Percentiles rank a stretch among this genome's conserved stretches.
Conservation (phyloP, 805 yeast species). For the Saccharomycopsis amapae region DNA sequence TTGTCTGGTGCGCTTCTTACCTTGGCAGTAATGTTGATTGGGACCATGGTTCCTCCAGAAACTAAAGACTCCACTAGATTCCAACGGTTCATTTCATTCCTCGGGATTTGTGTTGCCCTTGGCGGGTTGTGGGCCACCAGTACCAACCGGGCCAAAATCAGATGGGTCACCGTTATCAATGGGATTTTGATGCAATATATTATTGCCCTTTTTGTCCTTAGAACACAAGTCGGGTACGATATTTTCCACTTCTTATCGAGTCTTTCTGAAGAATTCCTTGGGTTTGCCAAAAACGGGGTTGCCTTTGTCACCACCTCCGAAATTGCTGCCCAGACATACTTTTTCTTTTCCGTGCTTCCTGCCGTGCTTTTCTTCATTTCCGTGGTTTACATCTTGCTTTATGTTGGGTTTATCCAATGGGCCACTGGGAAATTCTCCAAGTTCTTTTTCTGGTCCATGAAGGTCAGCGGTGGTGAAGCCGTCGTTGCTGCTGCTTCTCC, state of each 20-base stretch:
- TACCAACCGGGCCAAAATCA: slow-evolving; percentile 36
- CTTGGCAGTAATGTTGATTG: slow-evolving; percentile 42
- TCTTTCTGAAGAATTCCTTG: slow-evolving; percentile 49
- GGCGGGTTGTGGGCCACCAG: slow-evolving; percentile 40
- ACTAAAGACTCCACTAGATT: slow-evolving; percentile 38
- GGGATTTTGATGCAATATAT: slow-evolving; percentile 56
- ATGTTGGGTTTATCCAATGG: slow-evolving; percentile 57
- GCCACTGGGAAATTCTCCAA: slow-evolving; percentile 46
- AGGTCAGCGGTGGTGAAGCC: slow-evolving; percentile 57
- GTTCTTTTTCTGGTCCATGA: slow-evolving; percentile 54
- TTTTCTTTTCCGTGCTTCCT: slow-evolving; percentile 54
- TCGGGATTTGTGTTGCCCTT: slow-evolving; percentile 45
- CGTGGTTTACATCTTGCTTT: slow-evolving; percentile 51
- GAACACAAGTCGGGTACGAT: slow-evolving; percentile 54
- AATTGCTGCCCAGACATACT: slow-evolving; percentile 37
- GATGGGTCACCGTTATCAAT: slow-evolving; percentile 54
- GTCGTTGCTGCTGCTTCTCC: slow-evolving; percentile 63
- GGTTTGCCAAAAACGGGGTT: slow-evolving; percentile 53
- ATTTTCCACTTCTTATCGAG: slow-evolving; percentile 53
- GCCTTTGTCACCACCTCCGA: slow-evolving; percentile 45
- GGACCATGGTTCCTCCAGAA: slow-evolving; percentile 46
- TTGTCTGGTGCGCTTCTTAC: slow-evolving; percentile 39
- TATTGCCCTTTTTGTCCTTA: slow-evolving; percentile 51
- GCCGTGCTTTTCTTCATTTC: slow-evolving; percentile 59
- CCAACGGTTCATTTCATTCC: slow-evolving; percentile 53